Base-by-base conservation (phyloP, 202 grass and related monocot species). In the Cymbopogon flexuosus region DNA sequence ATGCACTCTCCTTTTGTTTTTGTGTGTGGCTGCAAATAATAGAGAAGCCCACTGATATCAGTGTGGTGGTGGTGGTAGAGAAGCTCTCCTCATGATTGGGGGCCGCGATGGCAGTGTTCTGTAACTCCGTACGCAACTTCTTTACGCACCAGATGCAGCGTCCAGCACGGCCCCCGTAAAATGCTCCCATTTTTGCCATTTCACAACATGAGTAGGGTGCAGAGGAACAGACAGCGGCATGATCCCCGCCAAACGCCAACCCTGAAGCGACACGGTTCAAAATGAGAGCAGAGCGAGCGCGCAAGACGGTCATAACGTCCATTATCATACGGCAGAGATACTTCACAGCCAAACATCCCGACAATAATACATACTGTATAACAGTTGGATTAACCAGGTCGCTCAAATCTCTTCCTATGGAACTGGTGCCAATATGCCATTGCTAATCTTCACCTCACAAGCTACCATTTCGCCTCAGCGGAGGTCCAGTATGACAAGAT, bases 301-400 rank as follows among this genome's bases (percentile, higher is more conserved):
- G 62, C 72, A 21, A 45, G 72, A 70, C 21, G 49, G 68, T 22
- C 33, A 54, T 42, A 68, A 41, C 24, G 42, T 45, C 41, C 68
- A 70, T 22, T 71, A 85, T 77, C 36, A 85, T 81, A 81, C 24
- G 42, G 34, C 61, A 33, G 79, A 63, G 68, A 78, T 68, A 78
- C 21, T 35, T 79, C 79, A 82, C 74, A 12, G 78, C 83, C 76
- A 85, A 83, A 64, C 83, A 79, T 79, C 36, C 41, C 68, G 39
- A 83, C 68, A 68, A 83, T 33, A 81, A 42, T 89, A 83, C 74
- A 86, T 39, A 39, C 36, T n/a, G 8, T 80, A 79, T 63, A 75
- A 8, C 62, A 86, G 31, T 79, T 74, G 61, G 34, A 69, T 74
- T 82, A 61, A 79, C 10, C 21, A 65, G 39, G 64, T 72, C 15